Percentiles rank a stretch among this genome's conserved stretches.
Evolutionary conservation across 2,329 filamentous ascomycete genomes (phyloP).

Genomic region (Pyricularia pennisetigena): DNA sequence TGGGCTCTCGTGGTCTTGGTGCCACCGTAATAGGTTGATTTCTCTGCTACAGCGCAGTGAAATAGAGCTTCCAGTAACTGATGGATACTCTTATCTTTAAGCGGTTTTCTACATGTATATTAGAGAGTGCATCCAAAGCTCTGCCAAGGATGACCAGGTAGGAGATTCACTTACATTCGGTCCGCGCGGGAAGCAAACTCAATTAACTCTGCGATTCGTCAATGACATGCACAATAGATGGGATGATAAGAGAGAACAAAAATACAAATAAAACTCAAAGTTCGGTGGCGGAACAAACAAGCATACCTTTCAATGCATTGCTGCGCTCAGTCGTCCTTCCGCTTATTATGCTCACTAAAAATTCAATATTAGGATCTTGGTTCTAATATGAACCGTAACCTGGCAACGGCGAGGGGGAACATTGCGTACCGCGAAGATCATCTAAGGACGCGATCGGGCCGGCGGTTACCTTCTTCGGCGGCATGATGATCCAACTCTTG

Average conservation of each 20-base stretch:
- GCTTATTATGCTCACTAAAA: conserved; percentile 11
- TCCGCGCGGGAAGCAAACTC: conserved; percentile 3
- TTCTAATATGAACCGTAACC: neutral
- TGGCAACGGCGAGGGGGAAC: neutral
- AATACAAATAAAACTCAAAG: neutral
- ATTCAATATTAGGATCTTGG: neutral
- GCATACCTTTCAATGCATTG: conserved; percentile 12
- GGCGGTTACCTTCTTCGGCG: neutral
- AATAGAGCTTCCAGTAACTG: conserved; percentile 76
- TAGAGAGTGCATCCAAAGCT: neutral
- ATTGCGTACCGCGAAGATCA: neutral
- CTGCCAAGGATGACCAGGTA: neutral
- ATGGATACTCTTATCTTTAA: conserved; percentile 73
- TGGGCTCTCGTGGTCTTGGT: conserved; percentile 34
- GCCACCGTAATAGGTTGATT: conserved; percentile 48
- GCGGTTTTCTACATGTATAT: conserved; percentile 14
- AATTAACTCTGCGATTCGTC: neutral
- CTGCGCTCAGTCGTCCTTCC: conserved; percentile 11
- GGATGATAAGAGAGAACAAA: neutral
- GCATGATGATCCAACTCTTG: neutral
- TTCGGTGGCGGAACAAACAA: neutral
- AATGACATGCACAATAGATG: neutral
- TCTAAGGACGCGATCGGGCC: neutral
- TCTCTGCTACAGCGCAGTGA: conserved; percentile 56
- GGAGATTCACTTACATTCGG: neutral